phyloP scores from a whole-genome alignment of 2,329 filamentous ascomycete genomes.

The Fusarium musae region DNA sequence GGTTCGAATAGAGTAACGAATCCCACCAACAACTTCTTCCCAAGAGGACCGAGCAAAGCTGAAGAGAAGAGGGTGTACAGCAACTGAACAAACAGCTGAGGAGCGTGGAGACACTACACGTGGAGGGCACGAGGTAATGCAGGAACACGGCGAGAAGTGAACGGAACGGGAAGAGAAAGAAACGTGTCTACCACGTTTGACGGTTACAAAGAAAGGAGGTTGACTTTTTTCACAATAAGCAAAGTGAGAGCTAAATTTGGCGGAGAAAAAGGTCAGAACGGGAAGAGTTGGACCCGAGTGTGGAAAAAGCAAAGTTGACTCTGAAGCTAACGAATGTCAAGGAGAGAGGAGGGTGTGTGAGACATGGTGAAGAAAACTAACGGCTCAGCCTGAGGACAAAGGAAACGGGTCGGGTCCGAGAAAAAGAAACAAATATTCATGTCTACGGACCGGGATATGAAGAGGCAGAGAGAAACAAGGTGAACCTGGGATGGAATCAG shows the following conservation, averaged over 20 bases:
- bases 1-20: not conserved
- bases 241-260: not conserved
- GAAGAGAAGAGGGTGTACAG: not conserved
- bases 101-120: slow-evolving; percentile 29
- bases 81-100: not conserved
- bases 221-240: not conserved
- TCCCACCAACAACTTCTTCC: not conserved
- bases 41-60: not conserved
- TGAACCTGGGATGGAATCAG: not conserved
- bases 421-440: slow-evolving; percentile 7
- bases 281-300: not conserved
- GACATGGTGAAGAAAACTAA: slow-evolving; percentile 26
- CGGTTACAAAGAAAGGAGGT: slow-evolving; percentile 1
- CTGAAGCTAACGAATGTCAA: not conserved
- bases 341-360: not conserved
- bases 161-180: slow-evolving; percentile 11
- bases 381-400: not conserved
- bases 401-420: not conserved
- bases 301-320: slow-evolving; percentile 20
- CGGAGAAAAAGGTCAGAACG: not conserved
- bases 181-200: slow-evolving; percentile 34
- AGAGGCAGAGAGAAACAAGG: not conserved
- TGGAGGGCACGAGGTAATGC: slow-evolving; percentile 38
- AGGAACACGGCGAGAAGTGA: slow-evolving; percentile 2
- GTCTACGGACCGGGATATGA: not conserved